Conservation (phyloP, 148 eudicot species). For the Rhododendron molle region DNA sequence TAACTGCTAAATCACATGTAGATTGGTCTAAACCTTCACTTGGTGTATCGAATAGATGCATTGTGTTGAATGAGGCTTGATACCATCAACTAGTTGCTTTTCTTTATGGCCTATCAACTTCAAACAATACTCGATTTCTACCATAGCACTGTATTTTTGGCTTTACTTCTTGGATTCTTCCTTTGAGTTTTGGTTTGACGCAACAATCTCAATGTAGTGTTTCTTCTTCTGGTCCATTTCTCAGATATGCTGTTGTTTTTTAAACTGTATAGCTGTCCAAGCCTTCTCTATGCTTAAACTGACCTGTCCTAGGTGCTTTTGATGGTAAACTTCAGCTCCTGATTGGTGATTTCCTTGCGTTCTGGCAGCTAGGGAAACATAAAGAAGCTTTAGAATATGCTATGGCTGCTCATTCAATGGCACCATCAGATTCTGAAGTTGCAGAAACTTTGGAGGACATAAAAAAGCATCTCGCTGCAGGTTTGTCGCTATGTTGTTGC, state of each 20-base stretch:
- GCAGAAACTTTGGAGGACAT: slow-evolving; percentile 61
- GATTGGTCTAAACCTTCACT: neutral
- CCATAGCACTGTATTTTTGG: too few relatives aligned
- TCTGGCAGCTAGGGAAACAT: slow-evolving; percentile 72
- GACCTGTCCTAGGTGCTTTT: neutral
- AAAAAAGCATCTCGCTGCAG: slow-evolving; percentile 64
- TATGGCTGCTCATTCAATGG: slow-evolving; percentile 66
- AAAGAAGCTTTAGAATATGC: slow-evolving; percentile 89
- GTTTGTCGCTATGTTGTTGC: slow-evolving; percentile 20
- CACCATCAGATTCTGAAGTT: slow-evolving; percentile 62
- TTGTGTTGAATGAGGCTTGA: slow-evolving; percentile 8
- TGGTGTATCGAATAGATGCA: neutral
- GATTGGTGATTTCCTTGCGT: slow-evolving; percentile 17
- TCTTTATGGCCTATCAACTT: neutral
- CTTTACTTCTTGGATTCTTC: neutral
- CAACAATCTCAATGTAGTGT: neutral
- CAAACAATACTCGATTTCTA: neutral
- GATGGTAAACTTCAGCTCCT: neutral
- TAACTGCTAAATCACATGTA: neutral
- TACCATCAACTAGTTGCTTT: neutral
- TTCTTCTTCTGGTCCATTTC: neutral
- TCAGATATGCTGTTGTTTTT: neutral
- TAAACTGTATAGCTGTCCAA: neutral
- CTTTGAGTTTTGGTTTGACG: neutral
- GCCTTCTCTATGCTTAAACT: neutral